A percentile compares a stretch with the other conserved stretches of the same genome.
phyloP scores from a whole-genome alignment of 2,329 filamentous ascomycete genomes.

The Chlorencoelia australis region DNA sequence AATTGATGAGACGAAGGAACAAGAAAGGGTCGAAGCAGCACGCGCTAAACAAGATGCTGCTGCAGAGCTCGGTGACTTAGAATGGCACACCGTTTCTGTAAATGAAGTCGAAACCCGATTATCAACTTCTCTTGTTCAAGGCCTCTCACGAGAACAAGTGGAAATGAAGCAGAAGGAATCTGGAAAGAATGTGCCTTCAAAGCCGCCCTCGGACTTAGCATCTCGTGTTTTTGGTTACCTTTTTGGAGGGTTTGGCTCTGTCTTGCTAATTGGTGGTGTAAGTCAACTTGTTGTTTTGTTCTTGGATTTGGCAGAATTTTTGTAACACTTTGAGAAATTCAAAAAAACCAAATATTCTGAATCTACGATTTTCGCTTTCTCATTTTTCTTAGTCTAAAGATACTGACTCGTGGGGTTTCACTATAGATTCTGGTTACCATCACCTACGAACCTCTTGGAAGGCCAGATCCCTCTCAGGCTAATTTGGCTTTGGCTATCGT shows the following conservation, averaged over 20 bases:
- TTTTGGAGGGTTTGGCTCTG: conserved; percentile 64
- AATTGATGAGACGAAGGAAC: conserved; percentile 43
- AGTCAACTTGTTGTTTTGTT: no score
- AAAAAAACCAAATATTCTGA: no score
- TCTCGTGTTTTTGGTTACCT: conserved; percentile 55
- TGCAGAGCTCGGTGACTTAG: conserved; percentile 47
- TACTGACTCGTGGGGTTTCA: no score
- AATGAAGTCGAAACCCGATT: conserved; percentile 49
- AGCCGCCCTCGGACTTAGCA: conserved; percentile 49
- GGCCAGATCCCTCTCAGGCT: conserved; percentile 51
- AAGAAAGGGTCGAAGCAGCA: conserved; percentile 31
- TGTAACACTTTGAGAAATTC: no score
- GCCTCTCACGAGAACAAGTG: conserved; percentile 49
- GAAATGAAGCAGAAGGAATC: conserved; percentile 44
- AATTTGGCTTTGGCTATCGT: conserved; percentile 67
- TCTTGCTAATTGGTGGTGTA: conserved; percentile 56
- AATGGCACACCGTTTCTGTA: conserved; percentile 54
- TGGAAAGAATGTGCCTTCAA: conserved; percentile 56
- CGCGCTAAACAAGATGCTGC: conserved; percentile 34
- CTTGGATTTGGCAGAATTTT: no score
- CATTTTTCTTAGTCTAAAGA: no score
- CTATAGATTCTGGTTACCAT: conserved; percentile 68
- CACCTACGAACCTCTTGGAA: conserved; percentile 62
- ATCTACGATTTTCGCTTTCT: no score
- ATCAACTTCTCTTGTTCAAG: conserved; percentile 41